Evolutionary conservation across 768 basidiomycete species (phyloP), one percentile per base, ranked within the genome.

Genomic region (Galerina marginata): DNA sequence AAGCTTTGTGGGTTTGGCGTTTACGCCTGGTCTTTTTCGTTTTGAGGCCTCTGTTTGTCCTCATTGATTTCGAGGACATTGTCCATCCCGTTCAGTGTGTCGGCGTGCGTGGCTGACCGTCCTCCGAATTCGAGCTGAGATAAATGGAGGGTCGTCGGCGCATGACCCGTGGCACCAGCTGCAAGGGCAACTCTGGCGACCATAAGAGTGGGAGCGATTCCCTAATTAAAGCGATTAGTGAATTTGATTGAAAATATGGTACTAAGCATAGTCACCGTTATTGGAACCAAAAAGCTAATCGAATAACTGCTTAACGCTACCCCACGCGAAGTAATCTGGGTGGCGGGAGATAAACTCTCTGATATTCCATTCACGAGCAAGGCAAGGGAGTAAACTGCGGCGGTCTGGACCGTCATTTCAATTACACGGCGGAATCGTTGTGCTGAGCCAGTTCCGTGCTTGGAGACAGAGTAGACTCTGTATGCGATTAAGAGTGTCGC

Each of bases 161-260:
- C 25, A 20, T 45, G 16, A 11, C 16, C 16, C 6, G 15, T 23
- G 6, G 6, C 44, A 45, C 15, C 44, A 45, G 44, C 10, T 36
- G 54, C 44, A 14, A 46, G 20, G 11, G 44, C 26, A 6, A 56
- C 54, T 10, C 54, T 43, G 29, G 54, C 54, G 9, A 38, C 54
- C 54, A 56, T 56, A 25, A 56, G n/a, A 20, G 54, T 56, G 7
- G 54, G 54, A 9, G 54, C 54, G 29, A 56, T 46, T 11, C 54
- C 54, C 54, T 56, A 45, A 6, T 6, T 45, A 16, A 7, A 20
- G 44, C 15, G 6, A 4, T 11, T 16, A 45, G 9, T 23, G 25
- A 10, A 20, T 3, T 45, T 20, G 44, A 20, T 20, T 20, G 20
- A 20, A 20, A 20, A 20, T 20, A 20, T 20, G 20, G 20, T 20